A percentile compares a stretch with the other conserved stretches of the same genome.
Conservation (phyloP, 23 red algal genomes). For the Porphyridium purpureum region DNA sequence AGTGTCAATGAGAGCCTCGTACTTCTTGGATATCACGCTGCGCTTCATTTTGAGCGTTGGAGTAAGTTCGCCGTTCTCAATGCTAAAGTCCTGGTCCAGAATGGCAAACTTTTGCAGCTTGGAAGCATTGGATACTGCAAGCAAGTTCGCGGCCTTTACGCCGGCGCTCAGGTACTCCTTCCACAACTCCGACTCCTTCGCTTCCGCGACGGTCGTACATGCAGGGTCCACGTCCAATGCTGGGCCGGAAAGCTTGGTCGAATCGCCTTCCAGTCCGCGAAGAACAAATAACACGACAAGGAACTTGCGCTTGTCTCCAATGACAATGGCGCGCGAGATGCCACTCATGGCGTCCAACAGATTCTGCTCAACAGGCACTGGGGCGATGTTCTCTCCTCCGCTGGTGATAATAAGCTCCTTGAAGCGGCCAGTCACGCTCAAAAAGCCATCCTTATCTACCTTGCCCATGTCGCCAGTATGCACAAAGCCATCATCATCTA, state of each 20-base stretch:
- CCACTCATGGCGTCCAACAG: constrained; percentile 25
- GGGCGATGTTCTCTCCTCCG: constrained; percentile 87
- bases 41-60: constrained; percentile 97
- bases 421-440: constrained; percentile 56
- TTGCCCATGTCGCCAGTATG: constrained; percentile 72
- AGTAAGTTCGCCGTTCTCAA: constrained; percentile 68
- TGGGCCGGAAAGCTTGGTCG: constrained; percentile 36
- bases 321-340: constrained; percentile 47
- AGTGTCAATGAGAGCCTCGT: constrained; percentile 19
- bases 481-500: constrained; percentile 75
- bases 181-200: constrained; percentile 11
- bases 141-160: constrained; percentile 26
- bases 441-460: constrained; percentile 59
- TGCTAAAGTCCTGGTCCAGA: constrained; percentile 54
- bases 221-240: constrained; percentile 15
- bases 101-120: constrained; percentile 38
- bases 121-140: constrained; percentile 36
- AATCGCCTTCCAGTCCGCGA: constrained; percentile 36
- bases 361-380: constrained; percentile 32
- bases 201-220: constrained; percentile 26
- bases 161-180: constrained; percentile 29
- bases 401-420: constrained; percentile 88
- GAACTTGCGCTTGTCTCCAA: constrained; percentile 74
- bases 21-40: constrained; percentile 43
- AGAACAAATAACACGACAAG: constrained; percentile 51